Percentiles rank a stretch among this genome's conserved stretches.
phyloP scores from a whole-genome alignment of 202 grass and related monocot genomes.

The Musa balbisiana region DNA sequence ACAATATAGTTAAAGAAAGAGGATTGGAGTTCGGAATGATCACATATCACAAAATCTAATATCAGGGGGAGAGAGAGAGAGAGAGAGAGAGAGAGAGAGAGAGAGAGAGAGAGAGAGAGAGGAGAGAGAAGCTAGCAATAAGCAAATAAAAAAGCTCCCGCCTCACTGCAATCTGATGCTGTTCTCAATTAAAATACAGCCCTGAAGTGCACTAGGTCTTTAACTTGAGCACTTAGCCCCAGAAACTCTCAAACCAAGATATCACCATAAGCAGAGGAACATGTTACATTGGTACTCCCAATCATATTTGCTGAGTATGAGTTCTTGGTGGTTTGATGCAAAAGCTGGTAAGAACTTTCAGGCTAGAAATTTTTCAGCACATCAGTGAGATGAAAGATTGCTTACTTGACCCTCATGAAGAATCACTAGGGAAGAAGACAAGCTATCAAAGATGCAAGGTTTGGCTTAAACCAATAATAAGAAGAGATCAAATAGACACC shows the following conservation, averaged over 20 bases:
- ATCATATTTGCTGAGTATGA: not conserved
- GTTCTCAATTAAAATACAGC: not conserved
- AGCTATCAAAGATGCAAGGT: not conserved
- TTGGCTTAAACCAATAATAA: not conserved
- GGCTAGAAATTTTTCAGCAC: not conserved
- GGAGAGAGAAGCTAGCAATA: not conserved
- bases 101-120: not conserved
- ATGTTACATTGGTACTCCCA: not conserved
- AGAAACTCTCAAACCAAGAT: not conserved
- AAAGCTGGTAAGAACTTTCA: not conserved
- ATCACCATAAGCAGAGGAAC: not conserved
- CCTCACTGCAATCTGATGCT: not conserved
- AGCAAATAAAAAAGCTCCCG: not conserved
- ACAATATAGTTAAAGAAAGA: not conserved
- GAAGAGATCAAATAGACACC: not conserved
- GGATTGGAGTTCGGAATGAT: constrained; percentile 4
- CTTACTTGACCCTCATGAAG: not conserved
- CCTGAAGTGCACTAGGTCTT: not conserved
- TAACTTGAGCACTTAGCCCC: not conserved
- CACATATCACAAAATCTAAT: not conserved
- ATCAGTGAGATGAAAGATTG: too few species aligned
- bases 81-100: not conserved
- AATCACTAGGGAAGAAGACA: too few species aligned
- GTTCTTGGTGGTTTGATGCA: not conserved
- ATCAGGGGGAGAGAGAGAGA: not conserved